Evolutionary conservation across 2,329 filamentous ascomycete genomes (phyloP), one percentile per base, ranked within the genome.

Genomic region (Chalaropsis ovoidea): DNA sequence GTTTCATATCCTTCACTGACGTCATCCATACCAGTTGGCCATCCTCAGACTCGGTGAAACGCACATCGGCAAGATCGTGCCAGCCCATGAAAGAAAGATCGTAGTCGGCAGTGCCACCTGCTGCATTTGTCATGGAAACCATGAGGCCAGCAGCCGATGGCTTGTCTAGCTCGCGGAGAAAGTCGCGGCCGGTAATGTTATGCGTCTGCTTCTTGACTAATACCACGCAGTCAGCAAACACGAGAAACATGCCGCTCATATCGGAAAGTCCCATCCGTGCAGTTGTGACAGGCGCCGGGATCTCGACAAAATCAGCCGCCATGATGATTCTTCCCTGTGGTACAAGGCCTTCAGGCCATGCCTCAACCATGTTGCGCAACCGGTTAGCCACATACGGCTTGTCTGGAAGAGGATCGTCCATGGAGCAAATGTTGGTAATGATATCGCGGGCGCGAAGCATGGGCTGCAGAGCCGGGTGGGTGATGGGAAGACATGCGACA

Each of bases 351-450:
- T 77, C 72, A 0, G 90, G 90, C 90, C 90, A 95, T 58, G 81
- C 83, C 71, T 89, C 85, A 52, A 95, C 82, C 74, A 94, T 82
- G 69, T 87, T 86, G 69, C 86, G 86, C 61, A 96, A 77, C 52
- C 89, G 85, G 70, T 85, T 87, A 42, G 87, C 82, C 56, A 90
- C 80, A 70, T 89, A 88, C 10, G 86, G 85, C 70, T 90, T 88
- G 71, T 90, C 87, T 2, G 79, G 83, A 71, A 75, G 79, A 71
- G 71, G 88, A 73, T 77, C 88, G 71, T 96, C 93, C 77, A 96
- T 86, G 17, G 93, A 95, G 75, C 94, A 99, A 54, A 99, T 99
- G 64, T 95, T 94, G 22, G 92, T 91, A 70, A 99, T 91, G 64
- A 96, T 89, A 73, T 97, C 94, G 69, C 93, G 83, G 0, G 94